phyloP scores from a whole-genome alignment of 495 filamentous ascomycete species.

The Xylaria telfairii region DNA sequence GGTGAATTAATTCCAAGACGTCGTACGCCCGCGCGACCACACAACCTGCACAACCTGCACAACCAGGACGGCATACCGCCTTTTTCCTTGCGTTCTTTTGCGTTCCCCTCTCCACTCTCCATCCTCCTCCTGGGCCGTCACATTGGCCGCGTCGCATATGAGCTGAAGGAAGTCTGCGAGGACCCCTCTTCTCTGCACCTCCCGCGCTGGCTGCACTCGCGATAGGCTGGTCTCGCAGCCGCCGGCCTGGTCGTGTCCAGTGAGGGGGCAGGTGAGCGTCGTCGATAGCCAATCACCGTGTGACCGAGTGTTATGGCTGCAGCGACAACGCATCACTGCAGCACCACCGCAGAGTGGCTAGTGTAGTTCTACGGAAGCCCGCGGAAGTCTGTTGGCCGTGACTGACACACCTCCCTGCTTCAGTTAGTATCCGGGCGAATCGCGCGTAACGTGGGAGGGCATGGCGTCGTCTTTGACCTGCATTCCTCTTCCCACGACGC shows the following conservation, averaged over 20 bases:
- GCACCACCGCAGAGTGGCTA: conserved; percentile 12
- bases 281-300: conserved; percentile 37
- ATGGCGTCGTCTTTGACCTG: conserved; percentile 21
- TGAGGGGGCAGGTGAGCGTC: conserved; percentile 32
- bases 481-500: conserved; percentile 18
- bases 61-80: conserved; percentile 5
- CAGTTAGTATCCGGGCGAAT: conserved; percentile 5
- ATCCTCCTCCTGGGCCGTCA: conserved; percentile 19
- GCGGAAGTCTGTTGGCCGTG: conserved; percentile 9
- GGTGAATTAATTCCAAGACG: conserved; percentile 4
- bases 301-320: conserved; percentile 26
- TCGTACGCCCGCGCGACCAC: not conserved
- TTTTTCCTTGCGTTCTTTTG: not conserved
- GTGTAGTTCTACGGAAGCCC: not conserved
- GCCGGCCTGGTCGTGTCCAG: conserved; percentile 17
- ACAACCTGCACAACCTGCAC: not conserved
- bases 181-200: conserved; percentile 24
- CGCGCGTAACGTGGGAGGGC: not conserved
- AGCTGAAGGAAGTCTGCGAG: conserved; percentile 22
- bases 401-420: conserved; percentile 23
- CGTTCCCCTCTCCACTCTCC: not conserved
- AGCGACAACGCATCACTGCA: conserved; percentile 41
- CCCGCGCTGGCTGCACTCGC: conserved; percentile 29
- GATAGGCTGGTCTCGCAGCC: conserved; percentile 31
- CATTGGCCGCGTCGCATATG: conserved; percentile 23